phyloP scores from a whole-genome alignment of 768 basidiomycete genomes.

The Exsudoporus frostii region DNA sequence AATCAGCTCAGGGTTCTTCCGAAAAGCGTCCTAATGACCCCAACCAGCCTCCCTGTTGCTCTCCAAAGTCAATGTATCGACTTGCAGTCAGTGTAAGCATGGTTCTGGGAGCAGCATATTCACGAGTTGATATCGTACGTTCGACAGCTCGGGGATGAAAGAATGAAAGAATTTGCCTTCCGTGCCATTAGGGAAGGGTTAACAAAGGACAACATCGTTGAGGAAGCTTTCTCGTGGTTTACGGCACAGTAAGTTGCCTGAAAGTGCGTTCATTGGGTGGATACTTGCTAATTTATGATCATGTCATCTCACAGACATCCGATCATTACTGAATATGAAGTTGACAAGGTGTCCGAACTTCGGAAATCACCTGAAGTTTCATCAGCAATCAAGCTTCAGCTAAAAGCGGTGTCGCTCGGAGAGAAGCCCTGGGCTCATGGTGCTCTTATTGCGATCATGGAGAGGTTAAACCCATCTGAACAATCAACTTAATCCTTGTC shows the following conservation, averaged over 20 bases:
- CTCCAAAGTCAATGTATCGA: conserved; percentile 40
- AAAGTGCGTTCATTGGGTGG: not conserved
- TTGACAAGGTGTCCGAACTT: conserved; percentile 19
- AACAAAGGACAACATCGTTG: conserved; percentile 26
- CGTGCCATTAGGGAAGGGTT: conserved; percentile 23
- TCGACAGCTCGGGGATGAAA: conserved; percentile 25
- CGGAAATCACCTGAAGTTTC: conserved; percentile 22
- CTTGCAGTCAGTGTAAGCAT: conserved; percentile 26
- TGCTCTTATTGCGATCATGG: conserved; percentile 26
- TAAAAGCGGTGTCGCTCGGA: conserved; percentile 21
- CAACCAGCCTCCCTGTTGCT: conserved; percentile 17
- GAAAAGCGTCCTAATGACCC: not conserved
- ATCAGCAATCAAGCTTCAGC: conserved; percentile 20
- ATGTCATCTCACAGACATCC: conserved; percentile 12
- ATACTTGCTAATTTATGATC: not conserved
- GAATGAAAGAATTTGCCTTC: conserved; percentile 23
- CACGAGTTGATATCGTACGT: not conserved
- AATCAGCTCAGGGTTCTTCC: conserved; percentile 12
- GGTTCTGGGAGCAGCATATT: not conserved
- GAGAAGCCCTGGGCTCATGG: conserved; percentile 26
- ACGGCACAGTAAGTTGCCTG: conserved; percentile 27
- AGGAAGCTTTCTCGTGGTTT: conserved; percentile 31
- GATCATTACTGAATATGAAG: conserved; percentile 11
- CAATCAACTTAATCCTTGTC: not conserved
- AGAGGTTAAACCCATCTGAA: conserved; percentile 14